Evolutionary conservation across 768 basidiomycete genomes (phyloP).

Genomic region (Panaeolus cyanescens): DNA sequence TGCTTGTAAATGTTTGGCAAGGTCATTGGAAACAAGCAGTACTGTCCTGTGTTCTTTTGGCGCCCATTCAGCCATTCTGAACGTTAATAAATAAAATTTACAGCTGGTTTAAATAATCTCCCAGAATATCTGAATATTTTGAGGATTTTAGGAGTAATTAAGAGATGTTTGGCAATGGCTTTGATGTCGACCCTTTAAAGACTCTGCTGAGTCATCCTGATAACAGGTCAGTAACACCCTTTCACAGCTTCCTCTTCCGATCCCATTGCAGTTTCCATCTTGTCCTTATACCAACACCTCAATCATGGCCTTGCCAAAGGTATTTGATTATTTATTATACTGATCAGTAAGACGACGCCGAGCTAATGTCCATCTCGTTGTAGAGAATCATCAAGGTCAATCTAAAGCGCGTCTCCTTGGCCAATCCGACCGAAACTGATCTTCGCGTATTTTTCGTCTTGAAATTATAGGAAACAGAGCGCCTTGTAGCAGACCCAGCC

Average conservation of each 20-base stretch:
- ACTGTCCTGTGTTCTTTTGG: not conserved
- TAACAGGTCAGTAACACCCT: constrained; percentile 2
- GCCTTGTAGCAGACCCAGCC: constrained; percentile 93
- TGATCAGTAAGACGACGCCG: not conserved
- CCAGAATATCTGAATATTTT: not conserved
- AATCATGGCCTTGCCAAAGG: constrained; percentile 56
- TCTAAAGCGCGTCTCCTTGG: constrained; percentile 9
- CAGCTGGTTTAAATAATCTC: not conserved
- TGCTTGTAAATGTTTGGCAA: not conserved
- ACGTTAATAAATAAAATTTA: not conserved
- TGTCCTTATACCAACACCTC: not conserved
- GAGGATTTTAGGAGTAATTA: not conserved
- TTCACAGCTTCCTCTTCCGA: constrained; percentile 5
- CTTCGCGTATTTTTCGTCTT: not conserved
- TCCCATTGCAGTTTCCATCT: not conserved
- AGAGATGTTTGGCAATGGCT: not conserved
- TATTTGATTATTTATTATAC: constrained; percentile 15
- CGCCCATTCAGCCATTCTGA: not conserved
- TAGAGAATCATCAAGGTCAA: constrained; percentile 56
- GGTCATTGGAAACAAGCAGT: not conserved
- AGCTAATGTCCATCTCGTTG: constrained; percentile 21
- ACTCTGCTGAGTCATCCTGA: constrained; percentile 1
- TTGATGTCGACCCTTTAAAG: not conserved
- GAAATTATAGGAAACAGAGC: constrained; percentile 86
- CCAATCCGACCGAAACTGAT: constrained; percentile 3